Percentiles rank a stretch among this genome's conserved stretches.
Conservation (phyloP, 805 yeast species). For the Candida ulmi region DNA sequence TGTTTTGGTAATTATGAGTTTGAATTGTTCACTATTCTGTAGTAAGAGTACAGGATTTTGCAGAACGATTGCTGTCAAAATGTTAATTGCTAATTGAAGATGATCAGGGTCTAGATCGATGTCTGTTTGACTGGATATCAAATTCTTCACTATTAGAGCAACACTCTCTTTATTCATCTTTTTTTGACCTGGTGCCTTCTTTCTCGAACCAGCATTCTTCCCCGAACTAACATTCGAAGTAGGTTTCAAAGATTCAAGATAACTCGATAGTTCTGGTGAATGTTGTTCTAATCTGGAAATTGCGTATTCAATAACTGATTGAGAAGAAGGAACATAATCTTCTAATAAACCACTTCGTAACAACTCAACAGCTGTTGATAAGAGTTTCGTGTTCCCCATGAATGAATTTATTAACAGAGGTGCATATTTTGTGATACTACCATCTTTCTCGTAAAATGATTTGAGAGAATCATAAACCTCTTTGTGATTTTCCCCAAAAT, state of each 20-base stretch:
- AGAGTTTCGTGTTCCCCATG: neutral
- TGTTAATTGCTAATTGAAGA: constrained; percentile 43
- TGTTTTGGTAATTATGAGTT: constrained; percentile 22
- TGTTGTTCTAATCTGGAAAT: constrained; percentile 22
- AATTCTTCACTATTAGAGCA: constrained; percentile 10
- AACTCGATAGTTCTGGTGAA: constrained; percentile 3
- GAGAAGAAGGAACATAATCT: constrained; percentile 49
- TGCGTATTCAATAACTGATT: constrained; percentile 36
- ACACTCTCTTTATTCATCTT: constrained; percentile 9
- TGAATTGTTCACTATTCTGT: constrained; percentile 23
- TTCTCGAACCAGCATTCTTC: constrained; percentile 14
- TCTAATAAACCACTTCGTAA: constrained; percentile 64
- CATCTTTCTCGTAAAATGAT: constrained; percentile 40
- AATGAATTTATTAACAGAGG: constrained; percentile 29
- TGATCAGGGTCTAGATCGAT: constrained; percentile 55
- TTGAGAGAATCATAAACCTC: constrained; percentile 14
- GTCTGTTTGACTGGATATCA: constrained; percentile 10
- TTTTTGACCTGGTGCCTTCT: constrained; percentile 1
- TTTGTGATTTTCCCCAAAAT: constrained; percentile 30
- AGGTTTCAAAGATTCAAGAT: constrained; percentile 15
- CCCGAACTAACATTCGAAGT: constrained; percentile 15
- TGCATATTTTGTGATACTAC: constrained; percentile 40
- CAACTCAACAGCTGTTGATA: constrained; percentile 45
- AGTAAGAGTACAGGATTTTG: constrained; percentile 44
- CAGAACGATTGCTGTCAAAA: constrained; percentile 46